Percentiles rank a stretch among this genome's conserved stretches.
Evolutionary conservation across 208 protist species (phyloP).

Genomic region (Leishmania guyanensis): DNA sequence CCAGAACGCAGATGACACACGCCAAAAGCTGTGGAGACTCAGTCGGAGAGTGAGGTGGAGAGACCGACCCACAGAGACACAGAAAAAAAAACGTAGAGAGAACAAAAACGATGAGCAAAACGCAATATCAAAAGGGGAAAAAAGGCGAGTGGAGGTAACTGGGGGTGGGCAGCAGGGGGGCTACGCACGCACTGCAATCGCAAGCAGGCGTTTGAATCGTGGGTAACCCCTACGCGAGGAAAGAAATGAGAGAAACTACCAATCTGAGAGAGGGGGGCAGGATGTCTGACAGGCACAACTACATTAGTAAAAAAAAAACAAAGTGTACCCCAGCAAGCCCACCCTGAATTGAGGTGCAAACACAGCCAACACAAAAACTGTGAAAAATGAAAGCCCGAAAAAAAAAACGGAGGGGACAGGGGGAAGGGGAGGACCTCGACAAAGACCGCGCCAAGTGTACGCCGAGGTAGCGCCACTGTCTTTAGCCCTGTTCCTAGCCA

Average conservation of each 20-base stretch:
- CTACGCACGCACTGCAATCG: neutral
- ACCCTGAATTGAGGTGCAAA: neutral
- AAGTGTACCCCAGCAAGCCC: neutral
- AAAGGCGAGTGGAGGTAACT: constrained; percentile 6
- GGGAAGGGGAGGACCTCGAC: neutral
- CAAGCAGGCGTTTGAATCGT: neutral
- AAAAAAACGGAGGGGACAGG: neutral
- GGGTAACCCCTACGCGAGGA: no score
- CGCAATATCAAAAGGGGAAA: neutral
- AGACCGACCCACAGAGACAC: neutral
- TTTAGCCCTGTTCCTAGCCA: neutral
- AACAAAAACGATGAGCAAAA: neutral
- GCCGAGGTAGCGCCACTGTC: neutral
- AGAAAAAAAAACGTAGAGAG: neutral
- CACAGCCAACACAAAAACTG: neutral
- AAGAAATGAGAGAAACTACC: neutral
- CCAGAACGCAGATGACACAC: neutral
- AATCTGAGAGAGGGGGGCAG: neutral
- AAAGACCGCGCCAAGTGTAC: neutral
- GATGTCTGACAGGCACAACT: neutral
- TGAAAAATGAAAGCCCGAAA: neutral
- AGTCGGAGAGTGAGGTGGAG: neutral
- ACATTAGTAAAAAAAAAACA: neutral
- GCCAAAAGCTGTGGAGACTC: neutral
- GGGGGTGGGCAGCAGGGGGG: neutral